These are phyloP conservation scores for Gracilaria caudata DNA, from an alignment of 23 red algal genomes.

Conservation along the genomic window DNA sequence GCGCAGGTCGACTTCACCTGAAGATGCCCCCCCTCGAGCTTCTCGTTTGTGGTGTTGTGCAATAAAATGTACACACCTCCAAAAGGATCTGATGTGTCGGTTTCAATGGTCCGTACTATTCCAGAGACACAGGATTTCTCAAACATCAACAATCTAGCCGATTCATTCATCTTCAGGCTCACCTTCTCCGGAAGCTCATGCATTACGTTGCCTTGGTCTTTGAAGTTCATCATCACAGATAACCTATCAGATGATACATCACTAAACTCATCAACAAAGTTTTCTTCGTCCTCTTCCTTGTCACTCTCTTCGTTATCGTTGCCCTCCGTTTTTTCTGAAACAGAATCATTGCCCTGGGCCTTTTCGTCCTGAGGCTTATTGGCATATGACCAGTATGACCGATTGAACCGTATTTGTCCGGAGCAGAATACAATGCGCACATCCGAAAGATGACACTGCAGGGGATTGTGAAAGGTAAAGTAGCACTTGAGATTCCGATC, in stretches of 20 bases:
- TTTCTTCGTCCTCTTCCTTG: neutral
- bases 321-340: neutral
- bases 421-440: neutral
- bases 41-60: neutral
- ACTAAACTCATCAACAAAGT: neutral
- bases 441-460: neutral
- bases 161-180: neutral
- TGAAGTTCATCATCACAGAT: neutral
- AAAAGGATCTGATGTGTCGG: neutral
- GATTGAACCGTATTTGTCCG: neutral
- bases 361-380: neutral
- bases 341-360: neutral
- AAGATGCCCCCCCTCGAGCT: neutral
- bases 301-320: neutral
- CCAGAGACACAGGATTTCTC: neutral
- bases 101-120: neutral
- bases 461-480: neutral
- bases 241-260: neutral
- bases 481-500: neutral
- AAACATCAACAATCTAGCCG: neutral
- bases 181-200: neutral
- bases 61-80: too few relatives aligned
- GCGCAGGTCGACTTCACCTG: neutral
- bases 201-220: neutral
- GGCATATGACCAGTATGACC: neutral